A percentile compares a stretch with the other conserved stretches of the same genome.
Conservation (phyloP, 805 yeast species). For the Myxozyma mucilagina region DNA sequence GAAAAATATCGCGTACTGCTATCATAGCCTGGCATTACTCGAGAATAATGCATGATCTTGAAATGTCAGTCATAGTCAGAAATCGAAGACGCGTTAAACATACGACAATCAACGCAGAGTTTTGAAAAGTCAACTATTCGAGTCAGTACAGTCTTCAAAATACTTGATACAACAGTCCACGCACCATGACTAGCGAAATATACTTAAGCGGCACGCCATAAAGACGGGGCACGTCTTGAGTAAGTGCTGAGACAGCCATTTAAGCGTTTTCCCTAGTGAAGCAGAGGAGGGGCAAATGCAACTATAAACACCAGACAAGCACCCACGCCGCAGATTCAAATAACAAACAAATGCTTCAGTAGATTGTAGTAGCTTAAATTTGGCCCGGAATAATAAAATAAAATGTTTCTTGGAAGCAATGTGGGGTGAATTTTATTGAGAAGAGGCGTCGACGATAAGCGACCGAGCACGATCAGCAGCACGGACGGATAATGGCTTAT, state of each 20-base stretch:
- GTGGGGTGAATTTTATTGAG: no score
- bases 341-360: no score
- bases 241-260: background rate
- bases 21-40: conserved; percentile 43
- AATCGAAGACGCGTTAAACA: background rate
- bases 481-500: no score
- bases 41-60: conserved; percentile 44
- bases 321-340: no score
- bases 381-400: no score
- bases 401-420: no score
- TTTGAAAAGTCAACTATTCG: conserved; percentile 42
- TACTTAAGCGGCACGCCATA: conserved; percentile 38
- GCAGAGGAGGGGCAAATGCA: no score
- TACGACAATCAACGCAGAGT: conserved; percentile 44
- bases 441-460: no score
- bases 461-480: no score
- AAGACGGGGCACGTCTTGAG: conserved; percentile 27
- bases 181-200: conserved; percentile 41
- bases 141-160: background rate
- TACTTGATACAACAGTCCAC: background rate
- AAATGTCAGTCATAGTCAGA: background rate
- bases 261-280: background rate
- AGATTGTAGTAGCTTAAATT: no score
- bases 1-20: conserved; percentile 40
- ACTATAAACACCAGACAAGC: no score